These are phyloP conservation scores for Tulasnella sp. DNA, from an alignment of 768 basidiomycete species.

Conservation along the genomic window DNA sequence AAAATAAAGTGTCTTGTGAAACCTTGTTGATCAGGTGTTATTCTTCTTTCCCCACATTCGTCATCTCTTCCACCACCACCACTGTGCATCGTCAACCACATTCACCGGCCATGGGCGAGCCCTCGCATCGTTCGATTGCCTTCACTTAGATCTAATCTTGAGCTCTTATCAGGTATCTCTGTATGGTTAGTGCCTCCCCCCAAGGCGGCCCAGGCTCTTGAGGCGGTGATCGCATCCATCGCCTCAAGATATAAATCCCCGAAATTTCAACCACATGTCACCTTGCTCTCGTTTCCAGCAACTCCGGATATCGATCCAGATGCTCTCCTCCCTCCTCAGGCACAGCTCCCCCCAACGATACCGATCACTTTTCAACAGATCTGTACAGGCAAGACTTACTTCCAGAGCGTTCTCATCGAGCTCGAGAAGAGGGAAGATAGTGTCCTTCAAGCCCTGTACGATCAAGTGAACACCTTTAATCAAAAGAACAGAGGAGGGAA, in stretches of 20 bases:
- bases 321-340: neutral
- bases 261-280: constrained; percentile 31
- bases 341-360: constrained; percentile 21
- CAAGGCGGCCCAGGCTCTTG: constrained; percentile 6
- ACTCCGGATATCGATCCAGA: constrained; percentile 12
- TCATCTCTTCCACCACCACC: neutral
- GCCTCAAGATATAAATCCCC: constrained; percentile 23
- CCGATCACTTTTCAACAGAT: constrained; percentile 26
- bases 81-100: no score
- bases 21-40: neutral
- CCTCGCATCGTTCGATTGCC: no score
- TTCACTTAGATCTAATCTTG: no score
- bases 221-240: constrained; percentile 18
- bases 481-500: neutral
- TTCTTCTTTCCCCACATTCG: neutral
- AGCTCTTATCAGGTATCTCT: constrained; percentile 37
- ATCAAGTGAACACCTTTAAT: neutral
- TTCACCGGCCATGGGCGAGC: no score
- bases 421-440: neutral
- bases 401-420: constrained; percentile 29
- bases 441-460: constrained; percentile 17
- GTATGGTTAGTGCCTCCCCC: constrained; percentile 50
- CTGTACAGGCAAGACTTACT: constrained; percentile 27
- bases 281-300: constrained; percentile 27
- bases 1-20: neutral